Percentiles rank a stretch among this genome's conserved stretches.
Conservation (phyloP, 2,329 filamentous ascomycete species). For the Cercospora sp. region DNA sequence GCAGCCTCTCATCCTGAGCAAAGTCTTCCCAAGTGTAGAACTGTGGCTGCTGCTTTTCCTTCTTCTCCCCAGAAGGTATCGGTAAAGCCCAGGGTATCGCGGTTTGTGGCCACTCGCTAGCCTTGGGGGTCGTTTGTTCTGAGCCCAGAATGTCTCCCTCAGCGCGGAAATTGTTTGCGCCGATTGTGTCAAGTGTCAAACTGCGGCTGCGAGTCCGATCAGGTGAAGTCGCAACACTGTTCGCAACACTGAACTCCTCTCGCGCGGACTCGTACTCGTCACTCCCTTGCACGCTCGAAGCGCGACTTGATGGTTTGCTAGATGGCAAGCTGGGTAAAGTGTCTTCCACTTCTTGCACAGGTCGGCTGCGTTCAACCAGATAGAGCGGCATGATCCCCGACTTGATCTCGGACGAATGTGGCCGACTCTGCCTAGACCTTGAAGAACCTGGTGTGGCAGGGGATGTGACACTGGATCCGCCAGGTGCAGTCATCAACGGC, state of each 20-base stretch:
- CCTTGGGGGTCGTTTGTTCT: slow-evolving; percentile 68
- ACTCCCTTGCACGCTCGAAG: slow-evolving; percentile 41
- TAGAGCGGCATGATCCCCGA: slow-evolving; percentile 61
- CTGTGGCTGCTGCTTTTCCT: slow-evolving; percentile 35
- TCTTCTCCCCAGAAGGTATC: slow-evolving; percentile 18
- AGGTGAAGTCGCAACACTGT: slow-evolving; percentile 25
- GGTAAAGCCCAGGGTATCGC: slow-evolving; percentile 16
- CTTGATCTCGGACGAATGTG: slow-evolving; percentile 60
- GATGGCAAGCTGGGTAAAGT: slow-evolving; percentile 55
- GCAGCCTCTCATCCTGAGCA: slow-evolving; percentile 36
- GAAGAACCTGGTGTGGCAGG: slow-evolving; percentile 28
- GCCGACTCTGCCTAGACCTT: slow-evolving; percentile 27
- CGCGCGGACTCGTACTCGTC: slow-evolving; percentile 48
- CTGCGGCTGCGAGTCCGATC: slow-evolving; percentile 11
- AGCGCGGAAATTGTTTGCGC: slow-evolving; percentile 24
- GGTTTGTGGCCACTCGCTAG: slow-evolving; percentile 47
- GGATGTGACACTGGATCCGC: slow-evolving; percentile 7
- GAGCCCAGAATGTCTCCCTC: slow-evolving; percentile 56
- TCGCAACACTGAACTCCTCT: slow-evolving; percentile 35
- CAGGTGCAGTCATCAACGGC: slow-evolving; percentile 10
- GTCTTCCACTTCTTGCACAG: slow-evolving; percentile 46
- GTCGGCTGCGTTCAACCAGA: slow-evolving; percentile 68
- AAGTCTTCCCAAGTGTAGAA: slow-evolving; percentile 44
- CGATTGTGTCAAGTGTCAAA: slow-evolving; percentile 31
- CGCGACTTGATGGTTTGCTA: slow-evolving; percentile 46